Conservation (phyloP, 75 land plant species). For the Isoetes taiwanensis region DNA sequence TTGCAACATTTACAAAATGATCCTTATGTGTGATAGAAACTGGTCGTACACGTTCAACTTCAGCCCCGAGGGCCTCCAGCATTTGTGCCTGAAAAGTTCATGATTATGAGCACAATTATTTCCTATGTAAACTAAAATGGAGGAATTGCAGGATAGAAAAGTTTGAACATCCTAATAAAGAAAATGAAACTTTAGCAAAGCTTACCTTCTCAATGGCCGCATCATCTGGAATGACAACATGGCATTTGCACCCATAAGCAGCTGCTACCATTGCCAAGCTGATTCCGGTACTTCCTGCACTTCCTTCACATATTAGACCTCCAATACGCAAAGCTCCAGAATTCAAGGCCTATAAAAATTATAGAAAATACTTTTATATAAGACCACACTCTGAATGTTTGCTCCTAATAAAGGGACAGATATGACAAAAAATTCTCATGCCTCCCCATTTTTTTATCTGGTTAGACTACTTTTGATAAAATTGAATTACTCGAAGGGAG, state of each 20-base stretch:
- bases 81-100: slow-evolving; percentile 59
- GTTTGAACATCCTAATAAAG: no score
- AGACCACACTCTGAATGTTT: no score
- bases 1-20: slow-evolving; percentile 91
- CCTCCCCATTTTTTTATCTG: background rate
- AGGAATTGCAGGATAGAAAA: no score
- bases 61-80: slow-evolving; percentile 88
- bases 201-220: slow-evolving; percentile 95
- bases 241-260: slow-evolving; percentile 94
- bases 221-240: slow-evolving; percentile 98
- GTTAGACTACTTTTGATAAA: no score
- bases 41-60: slow-evolving; percentile 92
- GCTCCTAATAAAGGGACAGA: background rate
- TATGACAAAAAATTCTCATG: background rate
- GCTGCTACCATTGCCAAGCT: slow-evolving; percentile 92
- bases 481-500: no score
- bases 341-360: slow-evolving; percentile 64
- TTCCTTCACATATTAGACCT: slow-evolving; percentile 89
- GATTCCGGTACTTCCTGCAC: slow-evolving; percentile 98
- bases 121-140: background rate
- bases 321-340: slow-evolving; percentile 63
- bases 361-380: no score
- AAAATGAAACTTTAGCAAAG: background rate
- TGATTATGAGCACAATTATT: background rate
- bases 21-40: slow-evolving; percentile 93